Evolutionary conservation across 108 stramenopile genomes (phyloP), one percentile per base, ranked within the genome.

Genomic region (Discostella pseudostelligera): DNA sequence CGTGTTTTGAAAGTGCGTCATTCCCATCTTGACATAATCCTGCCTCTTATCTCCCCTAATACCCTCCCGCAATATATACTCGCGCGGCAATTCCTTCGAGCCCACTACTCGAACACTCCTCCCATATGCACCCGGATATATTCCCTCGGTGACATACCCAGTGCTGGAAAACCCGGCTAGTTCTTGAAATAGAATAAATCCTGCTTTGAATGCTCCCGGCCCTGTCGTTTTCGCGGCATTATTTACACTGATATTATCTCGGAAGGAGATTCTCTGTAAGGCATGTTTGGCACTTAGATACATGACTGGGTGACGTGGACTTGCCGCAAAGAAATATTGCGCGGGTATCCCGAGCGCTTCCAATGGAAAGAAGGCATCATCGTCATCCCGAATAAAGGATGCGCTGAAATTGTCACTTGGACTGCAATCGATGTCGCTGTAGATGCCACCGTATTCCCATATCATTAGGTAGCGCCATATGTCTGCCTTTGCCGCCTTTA

Each of bases 261-360:
- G 51, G 17, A 40, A 57, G 5, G 64, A 55, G 10, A 83, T 12
- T 0, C 62, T 50, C 36, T 70, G 49, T n/a, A 83, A 45, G 3
- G 49, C 51, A 25, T 49, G 14, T 28, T 50, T 43, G 28, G 83
- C 49, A n/a, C 69, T 42, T 0, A 79, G 22, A 48, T 64, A 75
- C 76, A 89, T 84, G 19, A 83, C 32, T 3, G 88, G 88, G 71
- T 89, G 88, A 4, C 72, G 42, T 12, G 84, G 82, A 24, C 76
- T 74, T 1, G 84, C 63, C 13, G 88, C 88, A 36, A 89, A 72
- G 54, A 83, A 89, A 57, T 81, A 89, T 53, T 87, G 88, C 9
- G 69, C 50, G 20, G 72, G 50, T 16, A 79, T 64, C 1, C 84
- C 83, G 4, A 67, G 13, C 21, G 53, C 28, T 56, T 89, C 88